Evolutionary conservation across 2,329 filamentous ascomycete genomes (phyloP).

Genomic region (Sporothrix variecibatus): DNA sequence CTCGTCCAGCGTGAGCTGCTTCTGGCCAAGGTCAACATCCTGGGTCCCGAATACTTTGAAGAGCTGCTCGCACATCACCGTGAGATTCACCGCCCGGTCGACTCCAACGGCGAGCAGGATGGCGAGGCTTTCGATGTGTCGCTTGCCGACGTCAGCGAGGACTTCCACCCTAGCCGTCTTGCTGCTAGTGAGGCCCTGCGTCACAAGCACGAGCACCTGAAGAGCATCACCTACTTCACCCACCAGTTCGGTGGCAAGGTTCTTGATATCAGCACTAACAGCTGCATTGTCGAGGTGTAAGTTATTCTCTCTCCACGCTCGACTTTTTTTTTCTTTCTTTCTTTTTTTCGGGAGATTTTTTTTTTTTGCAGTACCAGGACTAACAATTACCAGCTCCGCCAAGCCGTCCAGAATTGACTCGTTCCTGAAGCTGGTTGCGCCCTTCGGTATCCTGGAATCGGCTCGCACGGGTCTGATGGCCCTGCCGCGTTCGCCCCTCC

Average conservation of each 20-base stretch:
- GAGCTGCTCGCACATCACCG: slow-evolving; percentile 94
- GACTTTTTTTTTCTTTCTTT: not conserved
- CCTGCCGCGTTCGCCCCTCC: slow-evolving; percentile 85
- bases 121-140: slow-evolving; percentile 42
- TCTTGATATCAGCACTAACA: slow-evolving; percentile 95
- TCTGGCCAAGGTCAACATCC: slow-evolving; percentile 92
- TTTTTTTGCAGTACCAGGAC: not conserved
- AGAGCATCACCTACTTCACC: slow-evolving; percentile 92
- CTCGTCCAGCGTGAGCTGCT: slow-evolving; percentile 95
- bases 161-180: slow-evolving; percentile 89
- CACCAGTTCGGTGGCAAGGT: slow-evolving; percentile 99
- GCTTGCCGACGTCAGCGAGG: slow-evolving; percentile 55
- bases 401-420: slow-evolving; percentile 94
- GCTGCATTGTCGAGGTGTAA: slow-evolving; percentile 97
- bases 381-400: slow-evolving; percentile 63
- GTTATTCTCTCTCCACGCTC: slow-evolving; percentile 44
- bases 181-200: slow-evolving; percentile 85
- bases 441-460: slow-evolving; percentile 95
- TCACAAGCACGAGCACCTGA: slow-evolving; percentile 96
- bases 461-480: slow-evolving; percentile 96
- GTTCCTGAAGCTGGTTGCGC: slow-evolving; percentile 91
- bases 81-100: slow-evolving; percentile 70
- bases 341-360: not conserved
- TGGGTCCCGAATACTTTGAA: slow-evolving; percentile 97
- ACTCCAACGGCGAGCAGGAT: slow-evolving; percentile 48